These are phyloP conservation scores for Globisporangium paddicum DNA, from an alignment of 352 stramenopile species.

Conservation along the genomic window DNA sequence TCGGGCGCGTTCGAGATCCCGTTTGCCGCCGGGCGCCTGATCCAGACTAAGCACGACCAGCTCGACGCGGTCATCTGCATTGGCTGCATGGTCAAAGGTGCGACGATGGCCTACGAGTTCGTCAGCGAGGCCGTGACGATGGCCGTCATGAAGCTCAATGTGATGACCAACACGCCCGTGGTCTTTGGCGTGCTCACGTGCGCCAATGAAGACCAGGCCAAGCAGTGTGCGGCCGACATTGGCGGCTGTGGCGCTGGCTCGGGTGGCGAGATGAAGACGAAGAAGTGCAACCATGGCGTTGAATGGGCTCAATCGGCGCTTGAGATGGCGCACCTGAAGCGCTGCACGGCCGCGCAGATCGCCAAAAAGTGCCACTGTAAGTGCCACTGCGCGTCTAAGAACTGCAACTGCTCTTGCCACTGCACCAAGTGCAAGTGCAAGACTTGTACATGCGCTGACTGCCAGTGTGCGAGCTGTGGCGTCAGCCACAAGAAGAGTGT, in stretches of 20 bases:
- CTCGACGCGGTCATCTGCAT: slow-evolving; percentile 95
- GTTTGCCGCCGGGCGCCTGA: slow-evolving; percentile 81
- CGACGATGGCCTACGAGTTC: slow-evolving; percentile 98
- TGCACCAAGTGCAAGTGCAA: slow-evolving; percentile 25
- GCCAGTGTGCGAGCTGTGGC: slow-evolving; percentile 33
- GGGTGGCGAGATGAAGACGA: neutral
- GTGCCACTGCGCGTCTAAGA: slow-evolving; percentile 27
- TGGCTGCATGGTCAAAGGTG: slow-evolving; percentile 93
- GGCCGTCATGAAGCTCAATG: slow-evolving; percentile 95
- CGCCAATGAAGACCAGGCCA: slow-evolving; percentile 90
- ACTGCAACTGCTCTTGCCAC: slow-evolving; percentile 31
- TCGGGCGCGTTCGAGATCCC: slow-evolving; percentile 95
- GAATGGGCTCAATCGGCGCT: slow-evolving; percentile 62
- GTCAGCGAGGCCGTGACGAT: slow-evolving; percentile 92
- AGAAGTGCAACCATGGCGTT: slow-evolving; percentile 48
- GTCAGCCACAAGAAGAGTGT: slow-evolving; percentile 1
- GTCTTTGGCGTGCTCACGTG: slow-evolving; percentile 92
- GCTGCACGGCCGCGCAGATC: slow-evolving; percentile 23
- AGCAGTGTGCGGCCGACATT: slow-evolving; percentile 45
- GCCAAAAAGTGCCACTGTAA: slow-evolving; percentile 21
- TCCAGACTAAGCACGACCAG: slow-evolving; percentile 64
- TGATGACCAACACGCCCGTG: slow-evolving; percentile 85
- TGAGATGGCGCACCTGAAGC: slow-evolving; percentile 90
- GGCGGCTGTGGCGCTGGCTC: slow-evolving; percentile 20
- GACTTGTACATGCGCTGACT: slow-evolving; percentile 17